Base-by-base conservation (phyloP, 148 eudicot species). In the Pharnaceum exiguum region DNA sequence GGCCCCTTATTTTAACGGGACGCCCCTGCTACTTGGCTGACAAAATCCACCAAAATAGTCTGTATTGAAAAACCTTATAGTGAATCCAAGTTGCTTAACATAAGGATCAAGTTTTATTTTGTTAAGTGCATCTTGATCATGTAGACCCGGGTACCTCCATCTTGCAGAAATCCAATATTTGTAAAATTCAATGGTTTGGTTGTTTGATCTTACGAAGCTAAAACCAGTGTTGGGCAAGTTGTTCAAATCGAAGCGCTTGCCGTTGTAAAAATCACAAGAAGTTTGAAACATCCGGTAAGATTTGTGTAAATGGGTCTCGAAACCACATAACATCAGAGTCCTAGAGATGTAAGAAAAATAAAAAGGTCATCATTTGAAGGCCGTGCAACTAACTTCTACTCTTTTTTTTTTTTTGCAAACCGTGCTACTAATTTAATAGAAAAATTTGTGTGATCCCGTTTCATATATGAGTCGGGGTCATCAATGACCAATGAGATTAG, bases 321-420 rank as follows among this genome's bases (percentile, higher is more conserved):
- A 82, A 68, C 88, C 88, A 82, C 88, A 82, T 74, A 38, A 79
- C 47, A 71, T 82, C 84, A 19, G 82, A 77, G 63, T 82, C 88
- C 88, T 82, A 79, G 25, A 66, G 30, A 28, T 13, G 8, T 12
- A 12, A 7, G 8, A 35, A 6, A 33, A 9, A 64, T 29, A 29
- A 10, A 46, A 25, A 32, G 37, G 6, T 33, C 29, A 65, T 61
- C 62, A 56, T 48, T 37, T 25, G 40, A 6, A 17, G 38, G 24
- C 23, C 16, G 15, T 21, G 21, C 5, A 2, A 17, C 23, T 1
- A 17, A 3, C 22, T 9, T 5, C 17, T 3, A 50, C 16, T 5
- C 7, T 7, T 35, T 6, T 35, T 35, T 35, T 6, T 35, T 6
- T 35, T 35, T 6, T 7, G 12, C n/a, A n/a, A n/a, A n/a, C n/a